Conservation (phyloP, 345 rosid species). For the Schrenkiella parvula region DNA sequence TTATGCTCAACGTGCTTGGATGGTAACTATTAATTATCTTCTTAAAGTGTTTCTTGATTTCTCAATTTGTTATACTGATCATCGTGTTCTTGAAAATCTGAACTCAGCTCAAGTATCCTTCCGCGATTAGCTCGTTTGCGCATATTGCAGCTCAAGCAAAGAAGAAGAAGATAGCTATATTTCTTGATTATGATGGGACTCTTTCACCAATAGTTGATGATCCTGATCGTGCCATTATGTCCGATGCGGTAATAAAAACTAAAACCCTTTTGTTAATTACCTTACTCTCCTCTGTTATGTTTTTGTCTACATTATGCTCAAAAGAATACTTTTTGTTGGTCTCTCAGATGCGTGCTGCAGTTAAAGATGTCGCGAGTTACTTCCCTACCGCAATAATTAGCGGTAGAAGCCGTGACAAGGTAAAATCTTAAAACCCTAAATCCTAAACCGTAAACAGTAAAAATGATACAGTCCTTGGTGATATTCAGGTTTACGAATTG, state of each 20-base stretch:
- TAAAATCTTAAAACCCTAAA: slow-evolving; percentile 9
- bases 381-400: slow-evolving; percentile 95
- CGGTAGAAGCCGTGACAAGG: slow-evolving; percentile 95
- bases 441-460: background rate
- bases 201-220: slow-evolving; percentile 95
- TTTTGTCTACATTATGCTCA: background rate
- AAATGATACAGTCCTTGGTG: background rate
- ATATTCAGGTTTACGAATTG: slow-evolving; percentile 65
- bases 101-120: slow-evolving; percentile 73
- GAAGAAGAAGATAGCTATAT: slow-evolving; percentile 75
- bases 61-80: background rate
- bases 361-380: slow-evolving; percentile 59
- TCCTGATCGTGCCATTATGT: slow-evolving; percentile 78
- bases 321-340: background rate
- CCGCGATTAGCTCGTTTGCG: slow-evolving; percentile 68
- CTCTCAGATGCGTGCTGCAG: slow-evolving; percentile 80
- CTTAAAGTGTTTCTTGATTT: background rate
- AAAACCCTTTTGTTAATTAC: background rate
- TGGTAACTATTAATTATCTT: slow-evolving; percentile 37
- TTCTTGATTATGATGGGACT: slow-evolving; percentile 88
- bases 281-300: slow-evolving; percentile 15
- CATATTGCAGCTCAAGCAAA: slow-evolving; percentile 51
- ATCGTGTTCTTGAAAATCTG: background rate
- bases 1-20: slow-evolving; percentile 61
- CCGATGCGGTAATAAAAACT: slow-evolving; percentile 57